Base-by-base conservation (phyloP, 768 basidiomycete species). In the Leucosporidium creatinivorum region DNA sequence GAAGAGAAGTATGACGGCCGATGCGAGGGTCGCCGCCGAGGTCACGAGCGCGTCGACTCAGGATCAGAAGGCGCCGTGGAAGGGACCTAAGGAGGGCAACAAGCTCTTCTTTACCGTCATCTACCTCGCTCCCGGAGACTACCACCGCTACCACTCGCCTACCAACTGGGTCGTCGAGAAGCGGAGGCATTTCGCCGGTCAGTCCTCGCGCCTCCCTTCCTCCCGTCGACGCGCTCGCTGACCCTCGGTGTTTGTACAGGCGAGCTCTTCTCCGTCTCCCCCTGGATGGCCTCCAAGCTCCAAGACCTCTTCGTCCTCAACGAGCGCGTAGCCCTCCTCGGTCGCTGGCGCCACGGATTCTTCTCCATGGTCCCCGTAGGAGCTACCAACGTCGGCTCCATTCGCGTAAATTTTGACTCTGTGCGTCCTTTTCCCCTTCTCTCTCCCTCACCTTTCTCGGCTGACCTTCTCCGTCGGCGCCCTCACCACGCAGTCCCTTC, bases 331-430 rank as follows among this genome's bases (percentile, higher is more conserved):
- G 92, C 93, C 2, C 82, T 99, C 26, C 85, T 98, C 36, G 96
- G 96, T 9, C 81, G 91, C 63, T 98, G 96, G 96, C 86, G 85
- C 76, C 81, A 96, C 74, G 96, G 96, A 1, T 97, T 97, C 82
- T 99, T 96, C 78, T 82, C 88, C 31, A 97, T 97, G 92, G 86
- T 96, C 0, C 96, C 96, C 15, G 94, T 99, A 33, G 96, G 96
- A 4, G 96, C 96, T 3, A 98, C 94, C 17, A 98, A 99, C 77
- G 96, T 98, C 61, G 96, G 96, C 7, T 89, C 87, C 70, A 98
- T 99, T 79, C 87, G 88, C 72, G 84, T 99, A 76, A 93, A 96
- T 77, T 99, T 99, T 78, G 96, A 99, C 78, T 82, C 87, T 76
- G 89, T 87, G 55, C 61, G 77, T 65, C 55, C 47, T 49, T 52